Percentiles rank a stretch among this genome's conserved stretches.
phyloP scores from a whole-genome alignment of 2,329 filamentous ascomycete species.

The Diaporthe amygdali region DNA sequence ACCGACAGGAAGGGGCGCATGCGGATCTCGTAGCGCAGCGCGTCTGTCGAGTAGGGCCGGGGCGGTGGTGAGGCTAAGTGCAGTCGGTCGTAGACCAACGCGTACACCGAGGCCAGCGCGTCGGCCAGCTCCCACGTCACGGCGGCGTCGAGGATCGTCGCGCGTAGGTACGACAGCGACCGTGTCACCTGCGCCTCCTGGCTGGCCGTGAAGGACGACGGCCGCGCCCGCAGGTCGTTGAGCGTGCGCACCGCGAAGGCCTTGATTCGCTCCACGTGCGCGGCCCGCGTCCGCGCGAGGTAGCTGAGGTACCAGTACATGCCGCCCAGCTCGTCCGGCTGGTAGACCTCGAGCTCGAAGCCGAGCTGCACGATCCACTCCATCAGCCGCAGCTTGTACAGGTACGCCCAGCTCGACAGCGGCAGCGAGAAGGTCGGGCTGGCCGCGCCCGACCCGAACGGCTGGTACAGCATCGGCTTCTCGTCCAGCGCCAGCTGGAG shows the following conservation, averaged over 20 bases:
- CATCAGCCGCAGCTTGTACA: constrained; percentile 89
- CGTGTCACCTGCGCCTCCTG: constrained; percentile 51
- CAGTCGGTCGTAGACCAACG: constrained; percentile 63
- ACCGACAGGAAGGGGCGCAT: constrained; percentile 83
- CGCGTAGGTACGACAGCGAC: constrained; percentile 61
- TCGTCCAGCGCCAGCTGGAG: constrained; percentile 68
- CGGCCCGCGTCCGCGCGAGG: constrained; percentile 69
- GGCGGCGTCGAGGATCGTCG: constrained; percentile 68
- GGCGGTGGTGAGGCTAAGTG: constrained; percentile 54
- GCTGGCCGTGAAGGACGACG: constrained; percentile 32
- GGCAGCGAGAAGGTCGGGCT: constrained; percentile 71
- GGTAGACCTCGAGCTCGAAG: constrained; percentile 92
- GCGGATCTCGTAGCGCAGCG: constrained; percentile 78
- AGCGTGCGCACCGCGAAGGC: constrained; percentile 59
- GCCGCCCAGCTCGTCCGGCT: constrained; percentile 79
- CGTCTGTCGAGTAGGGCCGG: constrained; percentile 70
- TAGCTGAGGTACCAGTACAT: constrained; percentile 94
- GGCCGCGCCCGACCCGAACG: constrained; percentile 43
- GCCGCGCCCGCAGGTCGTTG: constrained; percentile 35
- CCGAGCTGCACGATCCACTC: constrained; percentile 88
- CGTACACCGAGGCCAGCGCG: constrained; percentile 67
- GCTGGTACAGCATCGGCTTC: constrained; percentile 57
- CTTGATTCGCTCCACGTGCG: constrained; percentile 76
- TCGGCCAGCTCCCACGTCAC: constrained; percentile 64
- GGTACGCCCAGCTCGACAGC: constrained; percentile 86